Conservation (phyloP, 805 yeast species). For the Nakazawaea wyomingensis region DNA sequence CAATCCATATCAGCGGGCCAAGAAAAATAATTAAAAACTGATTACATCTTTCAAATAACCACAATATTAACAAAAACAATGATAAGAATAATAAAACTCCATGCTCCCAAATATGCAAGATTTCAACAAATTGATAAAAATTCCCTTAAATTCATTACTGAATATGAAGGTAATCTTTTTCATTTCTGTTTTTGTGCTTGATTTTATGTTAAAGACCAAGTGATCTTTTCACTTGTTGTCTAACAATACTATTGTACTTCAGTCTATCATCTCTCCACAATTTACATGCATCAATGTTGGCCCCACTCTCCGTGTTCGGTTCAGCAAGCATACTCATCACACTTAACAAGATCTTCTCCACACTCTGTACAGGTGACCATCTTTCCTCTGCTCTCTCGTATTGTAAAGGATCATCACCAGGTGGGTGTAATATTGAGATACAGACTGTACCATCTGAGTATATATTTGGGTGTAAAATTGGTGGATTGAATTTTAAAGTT, state of each 20-base stretch:
- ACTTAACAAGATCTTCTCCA: constrained; percentile 90
- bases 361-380: constrained; percentile 97
- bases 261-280: constrained; percentile 84
- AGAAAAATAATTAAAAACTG: too few relatives aligned
- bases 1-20: too few relatives aligned
- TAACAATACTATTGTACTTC: constrained; percentile 61
- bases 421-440: constrained; percentile 89
- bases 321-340: constrained; percentile 96
- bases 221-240: constrained; percentile 60
- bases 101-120: too few relatives aligned
- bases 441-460: constrained; percentile 95
- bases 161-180: too few relatives aligned
- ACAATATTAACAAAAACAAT: too few relatives aligned
- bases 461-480: constrained; percentile 88
- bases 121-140: too few relatives aligned
- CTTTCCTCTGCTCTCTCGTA: constrained; percentile 94
- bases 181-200: too few relatives aligned
- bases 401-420: constrained; percentile 96
- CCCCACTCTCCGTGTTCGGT: constrained; percentile 95
- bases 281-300: constrained; percentile 75
- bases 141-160: too few relatives aligned
- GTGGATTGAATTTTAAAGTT: constrained; percentile 76
- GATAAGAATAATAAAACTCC: too few relatives aligned
- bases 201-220: constrained; percentile 72
- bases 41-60: too few relatives aligned